These are phyloP conservation scores for Pseudogymnoascus sp. DNA, from an alignment of 2,329 filamentous ascomycete genomes.

Conservation along the genomic window DNA sequence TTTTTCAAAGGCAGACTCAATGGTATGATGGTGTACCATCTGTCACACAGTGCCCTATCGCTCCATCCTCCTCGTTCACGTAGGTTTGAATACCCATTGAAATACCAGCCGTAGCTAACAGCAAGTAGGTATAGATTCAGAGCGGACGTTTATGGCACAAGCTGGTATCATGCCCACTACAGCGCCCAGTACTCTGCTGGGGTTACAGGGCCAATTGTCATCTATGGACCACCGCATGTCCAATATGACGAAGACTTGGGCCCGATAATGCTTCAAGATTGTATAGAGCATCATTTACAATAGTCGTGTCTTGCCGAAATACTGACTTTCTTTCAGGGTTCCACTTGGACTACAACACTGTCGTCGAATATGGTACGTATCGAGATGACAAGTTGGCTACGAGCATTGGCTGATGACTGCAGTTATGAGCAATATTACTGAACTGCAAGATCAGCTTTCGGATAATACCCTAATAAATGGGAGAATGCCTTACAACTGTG, in stretches of 20 bases:
- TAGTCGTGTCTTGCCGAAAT: not conserved
- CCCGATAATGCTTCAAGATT: not conserved
- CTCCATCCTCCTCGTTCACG: constrained; percentile 32
- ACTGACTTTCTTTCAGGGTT: constrained; percentile 17
- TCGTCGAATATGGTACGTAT: constrained; percentile 39
- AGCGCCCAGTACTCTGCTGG: constrained; percentile 40
- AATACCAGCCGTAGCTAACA: not conserved
- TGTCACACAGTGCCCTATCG: constrained; percentile 58
- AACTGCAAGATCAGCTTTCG: constrained; percentile 1
- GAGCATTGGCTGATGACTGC: constrained; percentile 33
- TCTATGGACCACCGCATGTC: constrained; percentile 51
- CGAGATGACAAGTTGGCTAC: constrained; percentile 20
- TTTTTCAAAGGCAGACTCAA: constrained; percentile 35
- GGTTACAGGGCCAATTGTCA: constrained; percentile 52
- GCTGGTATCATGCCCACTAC: constrained; percentile 58
- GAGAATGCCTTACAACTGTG: constrained; percentile 25
- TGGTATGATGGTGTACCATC: constrained; percentile 39
- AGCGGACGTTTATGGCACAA: constrained; percentile 37
- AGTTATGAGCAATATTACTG: constrained; percentile 21
- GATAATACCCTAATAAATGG: constrained; percentile 26
- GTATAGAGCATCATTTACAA: not conserved
- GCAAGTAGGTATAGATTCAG: constrained; percentile 26
- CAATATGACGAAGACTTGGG: constrained; percentile 60
- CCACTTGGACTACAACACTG: constrained; percentile 36
- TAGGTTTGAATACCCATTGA: not conserved